Base-by-base conservation (phyloP, 83 land plant genomes). In the Diphasiastrum complanatum region DNA sequence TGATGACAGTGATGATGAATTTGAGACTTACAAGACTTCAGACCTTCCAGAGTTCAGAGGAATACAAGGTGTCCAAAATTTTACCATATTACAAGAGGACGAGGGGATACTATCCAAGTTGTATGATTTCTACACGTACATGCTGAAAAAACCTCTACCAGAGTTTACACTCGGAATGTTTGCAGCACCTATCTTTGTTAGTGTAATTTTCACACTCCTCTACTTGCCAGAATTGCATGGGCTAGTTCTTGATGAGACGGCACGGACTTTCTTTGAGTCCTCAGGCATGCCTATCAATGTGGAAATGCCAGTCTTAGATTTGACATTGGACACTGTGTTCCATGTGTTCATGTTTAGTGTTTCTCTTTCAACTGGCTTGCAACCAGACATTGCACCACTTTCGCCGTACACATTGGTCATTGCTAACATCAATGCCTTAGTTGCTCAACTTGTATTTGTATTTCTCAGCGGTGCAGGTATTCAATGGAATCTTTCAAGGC, bases 401-500 rank as follows among this genome's bases (percentile, higher is more conserved):
- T 70, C 79, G 3, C 79, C 79, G 10, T 76, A 71, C 58, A 61
- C 79, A 20, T 47, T 76, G 36, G 70, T 76, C 20, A 66, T 76
- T 10, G 79, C 79, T 22, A 76, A 76, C 51, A 4, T 76, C n/a
- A 76, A 76, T 71, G 75, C 79, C 22, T 55, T 76, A 20, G 8
- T 71, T 50, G 79, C 60, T 19, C 79, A 76, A 31, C 71, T 76
- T 18, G 27, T 71, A 11, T 61, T 71, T 60, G 75, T 71, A 25
- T 76, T 76, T 53, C 69, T 76, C 33, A 76, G 79, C 60, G 79
- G 70, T 60, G 79, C 75, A 76, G 79, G 79, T 76, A 65, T 18
- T 25, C 19, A 38, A n/a, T n/a, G n/a, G n/a, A n/a, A n/a, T n/a
- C n/a, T n/a, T n/a, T n/a, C n/a, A n/a, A n/a, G 8, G 8, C 43